A percentile compares a stretch with the other conserved stretches of the same genome.
phyloP scores from a whole-genome alignment of 1,284 basidiomycete species.

The Cutaneotrichosporon sp. region DNA sequence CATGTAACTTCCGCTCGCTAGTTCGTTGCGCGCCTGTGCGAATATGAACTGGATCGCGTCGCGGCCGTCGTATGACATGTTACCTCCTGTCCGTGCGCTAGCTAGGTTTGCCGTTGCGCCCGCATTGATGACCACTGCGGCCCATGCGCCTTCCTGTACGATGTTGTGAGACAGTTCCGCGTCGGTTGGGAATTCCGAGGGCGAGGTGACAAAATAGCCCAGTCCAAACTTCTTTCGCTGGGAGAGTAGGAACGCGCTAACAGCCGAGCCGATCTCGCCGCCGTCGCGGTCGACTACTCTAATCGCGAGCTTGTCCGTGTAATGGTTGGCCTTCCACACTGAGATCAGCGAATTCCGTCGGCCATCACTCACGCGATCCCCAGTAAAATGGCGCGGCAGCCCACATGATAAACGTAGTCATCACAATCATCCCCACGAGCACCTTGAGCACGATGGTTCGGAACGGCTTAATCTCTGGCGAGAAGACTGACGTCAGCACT shows the following conservation, averaged over 20 bases:
- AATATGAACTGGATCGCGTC: constrained; percentile 45
- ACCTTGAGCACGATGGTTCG: constrained; percentile 44
- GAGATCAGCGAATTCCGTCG: not conserved
- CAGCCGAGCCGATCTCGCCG: constrained; percentile 50
- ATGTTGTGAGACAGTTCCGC: constrained; percentile 36
- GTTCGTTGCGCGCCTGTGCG: constrained; percentile 52
- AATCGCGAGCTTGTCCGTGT: constrained; percentile 54
- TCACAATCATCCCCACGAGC: constrained; percentile 29
- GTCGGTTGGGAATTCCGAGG: constrained; percentile 36
- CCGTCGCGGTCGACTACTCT: constrained; percentile 58
- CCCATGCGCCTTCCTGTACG: constrained; percentile 50
- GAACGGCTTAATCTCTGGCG: constrained; percentile 39
- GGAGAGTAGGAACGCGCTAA: constrained; percentile 32
- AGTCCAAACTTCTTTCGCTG: constrained; percentile 28
- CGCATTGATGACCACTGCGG: constrained; percentile 41
- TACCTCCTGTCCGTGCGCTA: constrained; percentile 37
- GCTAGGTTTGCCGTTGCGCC: constrained; percentile 37
- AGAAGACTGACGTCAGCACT: constrained; percentile 27
- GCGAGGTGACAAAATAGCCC: constrained; percentile 39
- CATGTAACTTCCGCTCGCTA: constrained; percentile 48
- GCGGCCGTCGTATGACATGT: constrained; percentile 37
- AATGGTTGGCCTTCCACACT: constrained; percentile 47
- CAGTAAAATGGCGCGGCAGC: constrained; percentile 52
- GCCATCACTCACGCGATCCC: constrained; percentile 52
- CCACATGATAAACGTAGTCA: constrained; percentile 49